Conservation (phyloP, 495 filamentous ascomycete species). For the Beverwykella pulmonaria region DNA sequence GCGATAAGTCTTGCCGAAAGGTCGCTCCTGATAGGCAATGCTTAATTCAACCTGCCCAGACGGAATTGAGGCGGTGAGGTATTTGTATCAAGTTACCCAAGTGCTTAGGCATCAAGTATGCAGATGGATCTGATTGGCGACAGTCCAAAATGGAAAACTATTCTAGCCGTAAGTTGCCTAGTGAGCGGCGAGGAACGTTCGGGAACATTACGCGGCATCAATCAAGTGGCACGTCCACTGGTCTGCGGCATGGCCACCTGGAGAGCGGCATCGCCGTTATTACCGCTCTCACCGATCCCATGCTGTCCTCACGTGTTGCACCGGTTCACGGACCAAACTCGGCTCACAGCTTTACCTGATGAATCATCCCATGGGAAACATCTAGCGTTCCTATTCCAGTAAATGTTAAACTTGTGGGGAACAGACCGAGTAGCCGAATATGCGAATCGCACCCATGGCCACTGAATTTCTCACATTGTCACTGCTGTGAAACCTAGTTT, state of each 20-base stretch:
- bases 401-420: constrained; percentile 3
- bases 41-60: constrained; percentile 4
- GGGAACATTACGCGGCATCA: constrained; percentile 1
- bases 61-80: not conserved
- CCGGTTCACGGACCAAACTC: constrained; percentile 11
- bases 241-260: not conserved
- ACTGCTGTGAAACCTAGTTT: not conserved
- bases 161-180: not conserved
- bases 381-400: constrained; percentile 12
- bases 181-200: not conserved
- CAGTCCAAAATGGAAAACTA: not conserved
- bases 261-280: not conserved
- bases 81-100: not conserved
- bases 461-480: not conserved
- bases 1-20: not conserved
- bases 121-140: not conserved
- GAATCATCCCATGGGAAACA: constrained; percentile 11
- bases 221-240: not conserved
- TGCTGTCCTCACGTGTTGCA: not conserved
- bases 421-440: not conserved
- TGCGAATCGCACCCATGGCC: not conserved
- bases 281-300: not conserved
- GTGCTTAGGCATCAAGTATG: not conserved
- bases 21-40: not conserved
- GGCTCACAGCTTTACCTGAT: not conserved